A percentile compares a stretch with the other conserved stretches of the same genome.
phyloP scores from a whole-genome alignment of 1,284 basidiomycete genomes.

The Pascua sp. region DNA sequence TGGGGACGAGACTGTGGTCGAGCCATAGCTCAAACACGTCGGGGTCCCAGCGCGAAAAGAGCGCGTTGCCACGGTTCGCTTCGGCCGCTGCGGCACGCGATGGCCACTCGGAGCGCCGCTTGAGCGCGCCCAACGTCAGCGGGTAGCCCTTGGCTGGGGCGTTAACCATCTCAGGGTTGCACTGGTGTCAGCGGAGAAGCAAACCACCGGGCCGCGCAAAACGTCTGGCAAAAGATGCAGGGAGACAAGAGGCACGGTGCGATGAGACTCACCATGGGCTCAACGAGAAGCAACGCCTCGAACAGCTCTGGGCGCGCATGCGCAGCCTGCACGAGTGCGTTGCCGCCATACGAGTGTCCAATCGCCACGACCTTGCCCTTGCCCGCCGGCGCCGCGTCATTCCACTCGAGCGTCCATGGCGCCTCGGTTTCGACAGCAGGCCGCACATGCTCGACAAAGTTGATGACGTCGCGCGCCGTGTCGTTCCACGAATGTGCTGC shows the following conservation, averaged over 20 bases:
- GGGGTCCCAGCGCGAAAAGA: slow-evolving; percentile 53
- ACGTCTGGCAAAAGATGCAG: too few relatives aligned
- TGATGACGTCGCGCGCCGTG: slow-evolving; percentile 40
- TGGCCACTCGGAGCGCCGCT: slow-evolving; percentile 63
- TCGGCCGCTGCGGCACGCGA: slow-evolving; percentile 59
- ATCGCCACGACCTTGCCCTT: slow-evolving; percentile 56
- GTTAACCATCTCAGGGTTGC: slow-evolving; percentile 1
- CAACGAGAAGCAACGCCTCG: slow-evolving; percentile 68
- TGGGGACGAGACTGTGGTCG: slow-evolving; percentile 58
- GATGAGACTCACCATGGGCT: slow-evolving; percentile 55
- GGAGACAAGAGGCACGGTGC: too few relatives aligned
- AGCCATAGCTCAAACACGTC: slow-evolving; percentile 66
- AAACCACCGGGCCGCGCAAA: not conserved
- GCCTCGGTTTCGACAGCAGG: slow-evolving; percentile 26
- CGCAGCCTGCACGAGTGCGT: slow-evolving; percentile 61
- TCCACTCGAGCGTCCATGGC: slow-evolving; percentile 33
- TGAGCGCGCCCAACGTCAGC: slow-evolving; percentile 55
- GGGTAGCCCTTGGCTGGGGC: slow-evolving; percentile 20
- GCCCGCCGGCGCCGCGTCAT: slow-evolving; percentile 16
- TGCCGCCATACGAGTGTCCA: slow-evolving; percentile 80
- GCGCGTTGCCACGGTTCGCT: slow-evolving; percentile 54
- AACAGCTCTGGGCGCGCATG: slow-evolving; percentile 64
- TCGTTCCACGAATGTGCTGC: slow-evolving; percentile 42
- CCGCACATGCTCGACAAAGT: slow-evolving; percentile 51
- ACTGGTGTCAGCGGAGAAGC: not conserved